Evolutionary conservation across 352 stramenopile genomes (phyloP), one percentile per base, ranked within the genome.

Genomic region (Blastocystis sp.): DNA sequence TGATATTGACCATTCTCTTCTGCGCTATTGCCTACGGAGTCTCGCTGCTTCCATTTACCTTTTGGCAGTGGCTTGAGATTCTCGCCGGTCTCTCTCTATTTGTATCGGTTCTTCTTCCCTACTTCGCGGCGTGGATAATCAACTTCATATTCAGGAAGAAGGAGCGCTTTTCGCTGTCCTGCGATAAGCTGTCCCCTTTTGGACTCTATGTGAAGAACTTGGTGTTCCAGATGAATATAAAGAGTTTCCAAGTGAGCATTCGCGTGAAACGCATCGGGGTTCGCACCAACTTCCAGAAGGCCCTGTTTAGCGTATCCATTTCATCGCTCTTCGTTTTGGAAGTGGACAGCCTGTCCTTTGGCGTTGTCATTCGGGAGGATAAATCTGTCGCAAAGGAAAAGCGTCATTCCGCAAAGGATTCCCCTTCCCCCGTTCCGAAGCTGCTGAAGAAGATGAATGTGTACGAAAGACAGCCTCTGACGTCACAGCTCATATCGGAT

Each of bases 311-410:
- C 34, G 40, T 68, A 28, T 28, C 34, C n/a, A 57, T 11, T 10
- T 84, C 74, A 14, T 84, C 74, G 42, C 74, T 59, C n/a, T 84
- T 84, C 45, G 17, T 84, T 21, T 57, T 84, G 21, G 74, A 84
- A 42, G 19, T 84, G 7, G 60, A 84, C 40, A 24, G 19, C 17
- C 17, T 84, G 9, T 19, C 14, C 21, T 24, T 84, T 11, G 57
- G 34, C n/a, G 28, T 84, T 14, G 64, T 74, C 6, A 14, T 7
- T 57, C 48, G 14, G 48, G 6, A 14, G 48, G 14, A 57, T 57
- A 57, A 57, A 0, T 7, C 6, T 0, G 48, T 1, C 14, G 48
- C 48, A 0, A 57, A 57, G 48, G 48, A 57, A 57, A 14, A 57
- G 14, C 6, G 6, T 7, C 6, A 17, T 57, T 14, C 48, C 48